Base-by-base conservation (phyloP, 768 basidiomycete genomes). In the Chalciporus pseudorubinellus region DNA sequence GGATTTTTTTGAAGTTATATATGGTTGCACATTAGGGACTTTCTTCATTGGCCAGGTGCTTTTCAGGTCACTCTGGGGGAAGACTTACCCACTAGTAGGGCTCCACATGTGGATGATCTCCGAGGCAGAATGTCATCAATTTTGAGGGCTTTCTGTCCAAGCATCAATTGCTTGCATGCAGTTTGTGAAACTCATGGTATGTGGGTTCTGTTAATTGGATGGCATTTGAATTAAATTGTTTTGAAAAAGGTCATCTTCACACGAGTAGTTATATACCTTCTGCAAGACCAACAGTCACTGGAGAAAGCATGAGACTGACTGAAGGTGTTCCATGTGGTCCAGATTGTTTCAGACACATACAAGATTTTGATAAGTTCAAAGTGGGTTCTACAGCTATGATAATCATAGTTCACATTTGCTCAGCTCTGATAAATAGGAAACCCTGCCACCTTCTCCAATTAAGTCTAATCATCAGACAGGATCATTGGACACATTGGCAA, bases 131-230 rank as follows among this genome's bases (percentile, higher is more conserved):
- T 80, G 24, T 56, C 62, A 13, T 65, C 66, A 5, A 66, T 66
- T 19, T 52, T 72, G 12, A 57, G 33, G 10, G 19, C 60, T 4
- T 82, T 81, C 45, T 83, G 81, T 53, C 72, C 74, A 6, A 77
- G 72, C 39, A 56, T 76, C 6, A 73, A 72, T 31, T 83, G 81
- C 39, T 43, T 80, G 6, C 58, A 67, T 14, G 60, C 72, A 0
- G 56, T 52, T 19, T 83, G 81, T 53, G 48, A 60, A 11, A 62
- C 71, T 0, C 81, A 82, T 50, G 51, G 68, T 73, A 59, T 29
- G 63, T 39, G 26, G 21, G 1, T 19, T 8, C 33, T 20, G 18
- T 28, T 16, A 21, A 7, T 14, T 29, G 8, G 16, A 38, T 10
- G 3, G 12, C 26, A 26, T 26, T 26, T 26, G 26, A 9, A 26